Base-by-base conservation (phyloP, 768 basidiomycete genomes). In the Russula earlei region DNA sequence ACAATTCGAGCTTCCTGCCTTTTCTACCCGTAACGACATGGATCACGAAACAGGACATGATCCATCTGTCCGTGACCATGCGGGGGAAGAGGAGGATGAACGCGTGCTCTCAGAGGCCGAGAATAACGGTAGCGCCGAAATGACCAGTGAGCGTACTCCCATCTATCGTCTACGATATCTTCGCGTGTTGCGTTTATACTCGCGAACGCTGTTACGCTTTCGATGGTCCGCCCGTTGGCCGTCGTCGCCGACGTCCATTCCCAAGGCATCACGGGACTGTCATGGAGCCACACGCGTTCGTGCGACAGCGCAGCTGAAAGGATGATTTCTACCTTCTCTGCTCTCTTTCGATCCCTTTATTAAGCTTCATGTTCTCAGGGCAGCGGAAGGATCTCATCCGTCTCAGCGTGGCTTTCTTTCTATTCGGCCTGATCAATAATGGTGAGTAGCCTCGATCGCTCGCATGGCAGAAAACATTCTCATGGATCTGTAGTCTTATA, bases 361-460 rank as follows among this genome's bases (percentile, higher is more conserved):
- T 27, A 22, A 38, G 8, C 27, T 9, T 15, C 11, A 33, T 50
- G 24, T 40, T 27, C 20, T 10, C 38, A 61, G 62, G 25, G 14
- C 44, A 55, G 22, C 55, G 50, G 38, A 61, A 51, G 22, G 17
- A 69, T 38, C 59, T 74, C 0, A 36, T 74, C 27, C 72, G 69
- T 44, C 70, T 80, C 2, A 74, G 75, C 2, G 19, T 65, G 17
- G 91, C 92, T 0, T 96, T 95, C 76, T 91, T 93, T 70, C 72
- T 92, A 37, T 95, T 95, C 63, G 93, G 93, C 5, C 77, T 94
- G 22, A 85, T 94, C 55, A 96, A 96, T 67, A 95, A 96, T 65
- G 91, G 91, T 87, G 52, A 27, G 70, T 14, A 20, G 6, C 10
- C 24, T 22, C 46, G 6, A 44, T 29, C 25, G 12, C 25, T n/a